Percentiles rank a stretch among this genome's conserved stretches.
Evolutionary conservation across 306 rosid genomes (phyloP).

Genomic region (Quercus bicolor): DNA sequence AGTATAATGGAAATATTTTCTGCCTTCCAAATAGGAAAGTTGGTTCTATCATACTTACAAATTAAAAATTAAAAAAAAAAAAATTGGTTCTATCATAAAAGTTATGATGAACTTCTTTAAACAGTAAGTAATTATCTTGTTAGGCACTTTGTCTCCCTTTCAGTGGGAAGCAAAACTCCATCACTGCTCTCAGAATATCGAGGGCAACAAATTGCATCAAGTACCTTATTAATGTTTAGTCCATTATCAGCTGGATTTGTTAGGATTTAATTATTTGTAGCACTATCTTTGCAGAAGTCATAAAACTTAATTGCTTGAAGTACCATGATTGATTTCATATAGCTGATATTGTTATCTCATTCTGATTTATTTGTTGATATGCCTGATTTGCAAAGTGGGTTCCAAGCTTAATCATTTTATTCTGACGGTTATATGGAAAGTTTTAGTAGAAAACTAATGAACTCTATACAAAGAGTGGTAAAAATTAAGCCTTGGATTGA

Average conservation of each 20-base stretch:
- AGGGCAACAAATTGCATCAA: not conserved
- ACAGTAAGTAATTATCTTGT: not conserved
- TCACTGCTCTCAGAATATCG: not conserved
- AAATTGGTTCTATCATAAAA: not conserved
- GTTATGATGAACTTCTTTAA: not conserved
- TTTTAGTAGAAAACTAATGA: not conserved
- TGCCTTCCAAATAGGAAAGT: too few species aligned
- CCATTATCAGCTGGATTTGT: not conserved
- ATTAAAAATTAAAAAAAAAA: too few species aligned
- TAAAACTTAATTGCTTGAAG: not conserved
- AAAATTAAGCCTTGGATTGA: not conserved
- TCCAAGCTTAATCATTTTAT: not conserved
- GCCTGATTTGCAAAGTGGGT: not conserved
- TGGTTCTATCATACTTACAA: too few species aligned
- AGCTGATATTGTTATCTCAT: not conserved
- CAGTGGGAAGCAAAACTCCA: not conserved
- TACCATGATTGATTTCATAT: not conserved
- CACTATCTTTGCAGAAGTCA: not conserved
- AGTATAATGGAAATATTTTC: too few species aligned
- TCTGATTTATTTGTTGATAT: not conserved
- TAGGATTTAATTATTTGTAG: not conserved
- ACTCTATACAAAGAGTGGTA: not conserved
- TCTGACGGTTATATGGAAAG: not conserved
- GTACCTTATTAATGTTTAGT: not conserved
- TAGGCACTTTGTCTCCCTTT: not conserved